Percentiles rank a stretch among this genome's conserved stretches.
Evolutionary conservation across 1,284 basidiomycete species (phyloP).

Genomic region (Wolfiporia cocos): DNA sequence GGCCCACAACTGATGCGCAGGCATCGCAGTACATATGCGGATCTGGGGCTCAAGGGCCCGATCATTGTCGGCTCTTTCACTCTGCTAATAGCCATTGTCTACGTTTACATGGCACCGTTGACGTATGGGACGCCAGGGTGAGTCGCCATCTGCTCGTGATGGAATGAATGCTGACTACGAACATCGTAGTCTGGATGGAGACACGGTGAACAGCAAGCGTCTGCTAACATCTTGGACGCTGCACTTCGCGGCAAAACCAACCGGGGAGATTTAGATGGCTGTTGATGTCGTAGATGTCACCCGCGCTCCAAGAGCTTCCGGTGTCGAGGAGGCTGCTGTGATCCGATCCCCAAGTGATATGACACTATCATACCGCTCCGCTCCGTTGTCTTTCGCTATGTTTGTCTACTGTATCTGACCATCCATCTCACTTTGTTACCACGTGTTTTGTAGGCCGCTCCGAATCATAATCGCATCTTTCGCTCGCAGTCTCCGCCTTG

Average conservation of each 20-base stretch:
- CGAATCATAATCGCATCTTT: too few relatives aligned
- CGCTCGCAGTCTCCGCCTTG: too few relatives aligned
- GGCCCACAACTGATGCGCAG: constrained; percentile 54
- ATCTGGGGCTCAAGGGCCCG: constrained; percentile 66
- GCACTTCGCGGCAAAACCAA: constrained; percentile 71
- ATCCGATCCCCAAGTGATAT: too few relatives aligned
- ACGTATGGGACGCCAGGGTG: constrained; percentile 92
- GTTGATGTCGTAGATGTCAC: too few relatives aligned
- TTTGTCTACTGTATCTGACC: too few relatives aligned
- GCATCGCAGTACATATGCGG: constrained; percentile 60
- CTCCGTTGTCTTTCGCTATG: too few relatives aligned
- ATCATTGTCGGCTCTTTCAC: constrained; percentile 55
- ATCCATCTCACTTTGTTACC: too few relatives aligned
- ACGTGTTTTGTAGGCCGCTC: too few relatives aligned
- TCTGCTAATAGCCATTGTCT: constrained; percentile 61
- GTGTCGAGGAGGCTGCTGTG: too few relatives aligned
- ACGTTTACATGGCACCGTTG: constrained; percentile 76
- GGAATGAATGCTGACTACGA: constrained; percentile 10
- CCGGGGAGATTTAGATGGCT: constrained; percentile 9
- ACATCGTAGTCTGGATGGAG: constrained; percentile 57
- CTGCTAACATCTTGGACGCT: constrained; percentile 76
- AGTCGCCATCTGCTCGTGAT: constrained; percentile 26
- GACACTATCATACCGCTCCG: too few relatives aligned
- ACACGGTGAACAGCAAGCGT: constrained; percentile 66
- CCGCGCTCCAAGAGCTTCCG: too few relatives aligned